Evolutionary conservation across 192 early-diverging fungal genomes (phyloP), one percentile per base, ranked within the genome.

Genomic region (Obelidium mucronatum): DNA sequence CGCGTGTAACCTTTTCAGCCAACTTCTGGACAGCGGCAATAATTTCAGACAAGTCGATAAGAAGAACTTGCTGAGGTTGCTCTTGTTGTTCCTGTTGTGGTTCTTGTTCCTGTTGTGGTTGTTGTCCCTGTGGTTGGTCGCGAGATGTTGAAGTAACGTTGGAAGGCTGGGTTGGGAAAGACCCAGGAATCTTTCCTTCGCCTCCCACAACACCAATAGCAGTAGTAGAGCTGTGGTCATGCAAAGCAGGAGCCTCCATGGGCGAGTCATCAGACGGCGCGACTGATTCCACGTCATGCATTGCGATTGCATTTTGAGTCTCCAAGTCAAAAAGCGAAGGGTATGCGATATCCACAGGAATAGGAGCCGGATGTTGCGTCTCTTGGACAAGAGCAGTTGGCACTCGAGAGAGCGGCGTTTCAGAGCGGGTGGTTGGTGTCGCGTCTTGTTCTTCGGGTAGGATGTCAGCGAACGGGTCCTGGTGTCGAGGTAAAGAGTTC

Each of bases 241-340:
- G n/a, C n/a, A n/a, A n/a, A 30, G 5, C 24, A 28, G 55, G 24
- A 15, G 62, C 62, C 15, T 11, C 17, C 4, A 17, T 13, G 11
- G 62, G 17, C 13, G 33, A 34, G 24, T 30, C 24, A 48, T 30
- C 52, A 0, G 69, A 33, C 1, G 69, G 54, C 36, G 69, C 69
- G 22, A 72, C 54, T 17, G 69, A 72, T 22, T 72, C 69, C 11
- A 72, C 54, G 39, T 72, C 54, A 40, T 59, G 69, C 69, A 72
- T 72, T 5, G 8, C 5, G 69, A 72, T 59, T 5, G 39, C 35
- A 8, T n/a, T 31, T 1, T 67, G 35, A 33, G 33, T 54, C 11
- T 58, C 54, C 26, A 31, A 17, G 51, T 11, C 63, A 30, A 13
- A 6, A 5, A 69, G 44, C 11, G 54, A 6, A 13, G 69, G 69